Conservation (phyloP, 768 basidiomycete species). For the Kwoniella heveanensis region DNA sequence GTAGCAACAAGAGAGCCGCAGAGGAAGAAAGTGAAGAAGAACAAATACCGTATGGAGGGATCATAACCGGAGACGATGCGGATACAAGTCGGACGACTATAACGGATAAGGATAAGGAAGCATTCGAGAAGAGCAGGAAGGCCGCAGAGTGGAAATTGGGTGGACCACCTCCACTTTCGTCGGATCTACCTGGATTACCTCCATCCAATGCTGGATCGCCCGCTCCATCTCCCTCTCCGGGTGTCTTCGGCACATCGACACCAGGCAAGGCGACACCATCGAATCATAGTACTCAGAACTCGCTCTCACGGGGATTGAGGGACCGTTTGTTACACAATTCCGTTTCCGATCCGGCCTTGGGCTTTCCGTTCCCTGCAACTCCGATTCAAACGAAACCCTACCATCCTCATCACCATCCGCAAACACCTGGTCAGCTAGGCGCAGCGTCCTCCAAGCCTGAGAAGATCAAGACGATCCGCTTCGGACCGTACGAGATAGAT, state of each 20-base stretch:
- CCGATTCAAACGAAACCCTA: constrained; percentile 46
- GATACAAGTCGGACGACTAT: constrained; percentile 73
- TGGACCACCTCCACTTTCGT: constrained; percentile 31
- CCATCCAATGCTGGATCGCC: constrained; percentile 16
- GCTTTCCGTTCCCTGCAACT: constrained; percentile 26
- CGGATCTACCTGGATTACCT: constrained; percentile 16
- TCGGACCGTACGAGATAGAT: constrained; percentile 87
- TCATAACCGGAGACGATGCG: constrained; percentile 69
- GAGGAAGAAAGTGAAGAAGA: constrained; percentile 59
- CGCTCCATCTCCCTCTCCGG: constrained; percentile 22
- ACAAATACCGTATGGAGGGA: constrained; percentile 79
- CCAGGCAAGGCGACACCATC: constrained; percentile 8
- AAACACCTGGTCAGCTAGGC: constrained; percentile 39
- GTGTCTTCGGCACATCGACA: constrained; percentile 18
- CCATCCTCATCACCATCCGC: constrained; percentile 55
- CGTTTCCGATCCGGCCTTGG: constrained; percentile 18
- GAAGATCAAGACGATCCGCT: constrained; percentile 79
- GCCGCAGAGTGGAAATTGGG: constrained; percentile 66
- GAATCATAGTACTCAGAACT: neutral
- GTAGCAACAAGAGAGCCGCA: constrained; percentile 58
- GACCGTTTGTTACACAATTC: constrained; percentile 43
- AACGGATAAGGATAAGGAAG: constrained; percentile 63
- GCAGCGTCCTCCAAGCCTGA: constrained; percentile 27
- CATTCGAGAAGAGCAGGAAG: constrained; percentile 73
- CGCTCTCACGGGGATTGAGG: constrained; percentile 37